phyloP scores from a whole-genome alignment of 2,329 filamentous ascomycete genomes.

The Phyllosticta capitalensis region DNA sequence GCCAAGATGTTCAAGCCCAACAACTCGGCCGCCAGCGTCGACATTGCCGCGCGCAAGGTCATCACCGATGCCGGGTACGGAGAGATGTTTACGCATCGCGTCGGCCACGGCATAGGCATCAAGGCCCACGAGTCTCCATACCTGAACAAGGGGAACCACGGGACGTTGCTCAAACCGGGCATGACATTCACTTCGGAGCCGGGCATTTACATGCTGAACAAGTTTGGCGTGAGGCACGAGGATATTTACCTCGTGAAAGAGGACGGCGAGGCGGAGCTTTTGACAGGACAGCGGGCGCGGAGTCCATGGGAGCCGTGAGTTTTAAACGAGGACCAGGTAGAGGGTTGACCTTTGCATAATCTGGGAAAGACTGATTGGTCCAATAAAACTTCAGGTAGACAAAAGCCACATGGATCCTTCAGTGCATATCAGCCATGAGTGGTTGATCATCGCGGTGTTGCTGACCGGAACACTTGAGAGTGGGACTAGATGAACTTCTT shows the following conservation, averaged over 20 bases:
- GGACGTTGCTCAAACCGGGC: constrained; percentile 39
- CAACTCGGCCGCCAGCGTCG: constrained; percentile 48
- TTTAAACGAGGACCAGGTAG: too few species aligned
- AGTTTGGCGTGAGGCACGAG: constrained; percentile 55
- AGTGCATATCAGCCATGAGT: too few species aligned
- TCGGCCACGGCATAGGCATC: constrained; percentile 57
- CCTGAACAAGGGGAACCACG: constrained; percentile 51
- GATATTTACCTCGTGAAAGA: constrained; percentile 51
- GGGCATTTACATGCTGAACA: constrained; percentile 50
- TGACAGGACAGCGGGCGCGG: constrained; percentile 44
- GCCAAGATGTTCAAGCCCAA: constrained; percentile 42
- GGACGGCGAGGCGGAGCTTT: constrained; percentile 43
- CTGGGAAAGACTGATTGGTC: too few species aligned
- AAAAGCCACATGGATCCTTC: too few species aligned
- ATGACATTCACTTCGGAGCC: constrained; percentile 58
- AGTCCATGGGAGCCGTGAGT: constrained; percentile 45
- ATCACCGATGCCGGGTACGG: constrained; percentile 52
- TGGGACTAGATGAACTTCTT: too few species aligned
- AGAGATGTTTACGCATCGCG: constrained; percentile 49
- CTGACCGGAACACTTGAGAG: too few species aligned
- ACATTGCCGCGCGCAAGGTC: constrained; percentile 49
- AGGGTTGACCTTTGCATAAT: too few species aligned
- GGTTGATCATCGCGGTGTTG: too few species aligned
- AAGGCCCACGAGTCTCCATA: constrained; percentile 59
- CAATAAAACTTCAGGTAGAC: too few species aligned